Conservation (phyloP, 2,329 filamentous ascomycete species). For the Colletotrichum somersetense region DNA sequence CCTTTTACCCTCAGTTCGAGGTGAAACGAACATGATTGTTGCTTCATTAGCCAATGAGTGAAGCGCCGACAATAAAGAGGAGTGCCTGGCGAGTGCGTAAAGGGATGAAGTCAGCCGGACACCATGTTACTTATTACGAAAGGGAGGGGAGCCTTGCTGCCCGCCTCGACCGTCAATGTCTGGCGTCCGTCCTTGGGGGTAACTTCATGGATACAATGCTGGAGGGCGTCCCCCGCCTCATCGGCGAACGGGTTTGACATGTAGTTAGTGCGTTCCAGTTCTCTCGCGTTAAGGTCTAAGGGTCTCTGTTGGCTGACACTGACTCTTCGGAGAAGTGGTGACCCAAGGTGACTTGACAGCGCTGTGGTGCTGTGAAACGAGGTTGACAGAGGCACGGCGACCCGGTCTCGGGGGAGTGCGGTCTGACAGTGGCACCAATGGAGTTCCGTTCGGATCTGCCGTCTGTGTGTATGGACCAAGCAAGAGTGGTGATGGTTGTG, state of each 20-base stretch:
- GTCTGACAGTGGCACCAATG: conserved; percentile 1
- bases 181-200: background rate
- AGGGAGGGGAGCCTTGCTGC: background rate
- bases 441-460: conserved; percentile 18
- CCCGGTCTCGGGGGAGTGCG: conserved; percentile 14
- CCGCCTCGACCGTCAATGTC: background rate
- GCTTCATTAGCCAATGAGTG: conserved; percentile 32
- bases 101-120: conserved; percentile 24
- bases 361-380: conserved; percentile 26
- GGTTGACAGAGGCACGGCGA: conserved; percentile 30
- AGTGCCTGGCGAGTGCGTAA: conserved; percentile 9
- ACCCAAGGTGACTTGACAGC: conserved; percentile 35
- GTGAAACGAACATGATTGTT: conserved; percentile 36
- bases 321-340: conserved; percentile 28
- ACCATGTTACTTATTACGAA: conserved; percentile 16
- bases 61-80: conserved; percentile 15
- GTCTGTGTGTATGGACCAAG: conserved; percentile 8
- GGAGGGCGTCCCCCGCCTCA: conserved; percentile 10
- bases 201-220: background rate
- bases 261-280: background rate
- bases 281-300: background rate
- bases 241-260: conserved; percentile 18
- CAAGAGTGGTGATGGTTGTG: background rate
- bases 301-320: conserved; percentile 15
- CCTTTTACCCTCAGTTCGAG: conserved; percentile 22